Evolutionary conservation across 345 rosid genomes (phyloP), one percentile per base, ranked within the genome.

Genomic region (Corchorus olitorius): DNA sequence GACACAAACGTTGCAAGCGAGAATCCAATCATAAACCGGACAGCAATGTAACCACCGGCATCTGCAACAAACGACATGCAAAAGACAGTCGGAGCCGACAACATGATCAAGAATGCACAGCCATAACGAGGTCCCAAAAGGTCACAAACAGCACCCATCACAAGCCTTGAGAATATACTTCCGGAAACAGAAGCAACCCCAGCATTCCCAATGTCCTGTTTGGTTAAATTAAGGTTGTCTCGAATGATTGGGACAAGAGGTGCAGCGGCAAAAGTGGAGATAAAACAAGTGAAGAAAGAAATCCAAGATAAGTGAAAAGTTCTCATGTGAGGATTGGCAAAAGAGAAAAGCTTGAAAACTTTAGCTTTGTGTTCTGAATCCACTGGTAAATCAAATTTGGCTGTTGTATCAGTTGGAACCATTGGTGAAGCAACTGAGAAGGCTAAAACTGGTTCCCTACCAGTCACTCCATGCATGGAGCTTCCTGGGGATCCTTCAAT

Each of bases 121-220:
- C 97, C 94, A 48, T 94, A 91, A 74, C 98, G 86, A 9, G 97
- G 97, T 1, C 97, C 97, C 35, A 91, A 71, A 9, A 92, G 76
- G 78, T 92, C 97, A 48, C 97, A 94, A 20, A 92, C 84, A 0
- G 93, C 98, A 14, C 97, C 97, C 97, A 89, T 92, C 13, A 74
- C 87, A 12, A 92, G 94, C 91, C 98, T 89, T 22, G 97, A 92
- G 84, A 92, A 91, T 61, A 94, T 94, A 79, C 97, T 89, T 0
- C 97, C 94, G 0, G 97, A 92, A 63, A 94, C 97, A 3, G 98
- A 94, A 7, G 98, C 98, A 48, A 94, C 93, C 16, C 97, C 97
- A 0, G 97, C 97, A 20, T 91, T 94, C 2, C 97, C 97, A 0
- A 91, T 86, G 78, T 90, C 98, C 19, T 66, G 76, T 62, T 88